phyloP scores from a whole-genome alignment of 768 basidiomycete species.

The Amanita inopinata region DNA sequence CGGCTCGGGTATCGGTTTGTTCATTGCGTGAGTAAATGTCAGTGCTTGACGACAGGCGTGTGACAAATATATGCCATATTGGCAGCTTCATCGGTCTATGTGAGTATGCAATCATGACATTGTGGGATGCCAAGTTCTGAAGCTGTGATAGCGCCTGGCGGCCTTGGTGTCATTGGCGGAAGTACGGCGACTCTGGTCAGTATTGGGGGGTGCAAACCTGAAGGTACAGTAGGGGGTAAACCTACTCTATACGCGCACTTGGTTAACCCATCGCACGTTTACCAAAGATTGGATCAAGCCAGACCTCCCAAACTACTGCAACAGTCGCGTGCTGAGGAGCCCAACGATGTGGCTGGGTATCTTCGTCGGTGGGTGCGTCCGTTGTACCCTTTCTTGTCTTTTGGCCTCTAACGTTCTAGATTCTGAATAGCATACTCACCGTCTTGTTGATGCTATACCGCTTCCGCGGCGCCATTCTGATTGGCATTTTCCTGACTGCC shows the following conservation, averaged over 20 bases:
- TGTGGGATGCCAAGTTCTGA: constrained; percentile 4
- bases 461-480: constrained; percentile 72
- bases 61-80: constrained; percentile 9
- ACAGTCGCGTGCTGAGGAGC: constrained; percentile 50
- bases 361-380: constrained; percentile 73
- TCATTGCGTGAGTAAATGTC: constrained; percentile 56
- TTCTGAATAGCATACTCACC: constrained; percentile 49
- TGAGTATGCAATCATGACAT: constrained; percentile 19
- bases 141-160: constrained; percentile 41
- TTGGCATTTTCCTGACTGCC: constrained; percentile 77
- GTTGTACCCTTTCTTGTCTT: too few relatives aligned
- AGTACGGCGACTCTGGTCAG: constrained; percentile 60
- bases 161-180: constrained; percentile 71
- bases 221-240: too few relatives aligned
- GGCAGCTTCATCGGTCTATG: constrained; percentile 67
- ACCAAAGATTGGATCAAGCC: constrained; percentile 31
- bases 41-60: constrained; percentile 1
- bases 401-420: not conserved
- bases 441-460: constrained; percentile 78
- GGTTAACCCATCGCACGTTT: not conserved
- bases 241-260: not conserved
- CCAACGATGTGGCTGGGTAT: constrained; percentile 88
- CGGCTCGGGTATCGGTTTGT: constrained; percentile 81
- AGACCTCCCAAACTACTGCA: constrained; percentile 51
- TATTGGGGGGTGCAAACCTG: constrained; percentile 62